These are phyloP conservation scores for Onygena corvina DNA, from an alignment of 2,329 filamentous ascomycete genomes.

Conservation along the genomic window DNA sequence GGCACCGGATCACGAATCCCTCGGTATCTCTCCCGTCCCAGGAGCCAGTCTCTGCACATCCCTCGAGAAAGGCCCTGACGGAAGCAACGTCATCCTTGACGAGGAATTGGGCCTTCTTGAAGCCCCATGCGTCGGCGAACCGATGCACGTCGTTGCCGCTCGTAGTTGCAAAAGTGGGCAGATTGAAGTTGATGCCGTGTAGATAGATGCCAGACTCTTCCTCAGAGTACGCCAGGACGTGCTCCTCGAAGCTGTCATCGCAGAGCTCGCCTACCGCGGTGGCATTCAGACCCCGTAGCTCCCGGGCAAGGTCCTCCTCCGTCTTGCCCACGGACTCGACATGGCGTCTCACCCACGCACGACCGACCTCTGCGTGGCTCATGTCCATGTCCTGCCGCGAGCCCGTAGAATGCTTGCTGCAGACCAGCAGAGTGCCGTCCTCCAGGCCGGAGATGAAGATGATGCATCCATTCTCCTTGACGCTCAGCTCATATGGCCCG, in stretches of 20 bases:
- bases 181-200: slow-evolving; percentile 89
- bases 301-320: slow-evolving; percentile 61
- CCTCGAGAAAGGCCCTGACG: slow-evolving; percentile 70
- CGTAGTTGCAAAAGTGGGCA: slow-evolving; percentile 85
- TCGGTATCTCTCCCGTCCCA: slow-evolving; percentile 89
- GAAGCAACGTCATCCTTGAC: slow-evolving; percentile 60
- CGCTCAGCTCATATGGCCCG: slow-evolving; percentile 85
- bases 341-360: slow-evolving; percentile 70
- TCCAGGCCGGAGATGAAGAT: slow-evolving; percentile 91
- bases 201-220: slow-evolving; percentile 83
- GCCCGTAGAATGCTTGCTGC: slow-evolving; percentile 96
- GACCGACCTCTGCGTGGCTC: slow-evolving; percentile 76
- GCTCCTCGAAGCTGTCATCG: slow-evolving; percentile 92
- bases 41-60: slow-evolving; percentile 73
- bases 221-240: slow-evolving; percentile 77
- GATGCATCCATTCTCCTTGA: slow-evolving; percentile 99
- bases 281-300: slow-evolving; percentile 67
- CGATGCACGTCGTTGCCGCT: slow-evolving; percentile 69
- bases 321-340: slow-evolving; percentile 65
- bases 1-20: slow-evolving; percentile 91
- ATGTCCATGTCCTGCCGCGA: slow-evolving; percentile 55
- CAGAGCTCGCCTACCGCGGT: slow-evolving; percentile 94
- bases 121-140: slow-evolving; percentile 88
- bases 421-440: slow-evolving; percentile 82
- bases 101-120: slow-evolving; percentile 74